Base-by-base conservation (phyloP, 2,329 filamentous ascomycete species). In the Phaeomoniella chlamydospora region DNA sequence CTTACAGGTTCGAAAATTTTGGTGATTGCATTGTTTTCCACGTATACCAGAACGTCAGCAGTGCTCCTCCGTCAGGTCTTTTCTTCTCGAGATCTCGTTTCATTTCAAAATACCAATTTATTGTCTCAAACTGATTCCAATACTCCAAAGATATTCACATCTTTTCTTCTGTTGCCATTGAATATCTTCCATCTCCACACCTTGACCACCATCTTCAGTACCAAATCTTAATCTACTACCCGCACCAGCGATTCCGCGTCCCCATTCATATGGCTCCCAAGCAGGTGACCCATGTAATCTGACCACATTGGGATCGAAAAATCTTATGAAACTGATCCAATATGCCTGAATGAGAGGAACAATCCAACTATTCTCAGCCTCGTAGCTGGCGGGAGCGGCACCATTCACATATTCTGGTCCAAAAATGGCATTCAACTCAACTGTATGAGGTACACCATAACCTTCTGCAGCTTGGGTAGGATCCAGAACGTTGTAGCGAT, bases 281-380 rank as follows among this genome's bases (percentile, higher is more conserved):
- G 6, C 6, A n/a, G 22, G 22, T n/a, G n/a, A 26, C 6, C 6
- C 22, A 9, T n/a, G 9, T n/a, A 9, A 6, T n/a, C n/a, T 26
- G 37, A 64, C 55, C 12, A 46, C 60, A 49, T 86, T 87, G 0
- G 81, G 81, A 51, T 87, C 63, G 26, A 74, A 65, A 0, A 62
- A 64, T 16, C 70, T 59, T 41, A 87, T 74, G 49, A 87, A 87
- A 43, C 74, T 81, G 2, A 74, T 72, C 78, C 79, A 86, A 53
- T 85, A 87, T 0, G 64, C 68, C 48, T 83, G 77, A 17, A 80
- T 68, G 0, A 79, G 56, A 0, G 70, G 62, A 1, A 80, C 64
- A 4, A 80, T 72, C 0, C 50, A 49, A 1, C 59, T 66, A 43
- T 85, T 84, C 14, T 12, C 17, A 12, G 58, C 49, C 5, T 52